Evolutionary conservation across 352 stramenopile genomes (phyloP).

Genomic region (Globisporangium orthogonon): DNA sequence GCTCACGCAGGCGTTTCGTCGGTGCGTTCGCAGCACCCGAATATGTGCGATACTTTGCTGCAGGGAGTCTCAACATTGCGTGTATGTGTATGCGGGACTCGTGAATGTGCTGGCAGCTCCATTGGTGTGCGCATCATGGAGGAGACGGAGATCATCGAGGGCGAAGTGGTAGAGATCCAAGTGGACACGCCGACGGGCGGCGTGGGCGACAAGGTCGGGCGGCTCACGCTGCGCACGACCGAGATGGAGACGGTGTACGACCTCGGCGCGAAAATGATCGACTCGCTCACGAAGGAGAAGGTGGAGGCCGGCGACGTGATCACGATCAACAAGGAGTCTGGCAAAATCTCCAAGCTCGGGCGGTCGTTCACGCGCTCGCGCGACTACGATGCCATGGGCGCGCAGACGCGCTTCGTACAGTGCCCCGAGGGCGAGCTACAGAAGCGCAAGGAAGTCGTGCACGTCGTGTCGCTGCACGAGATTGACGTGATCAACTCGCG

Average conservation of each 20-base stretch:
- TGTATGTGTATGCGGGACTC: background rate
- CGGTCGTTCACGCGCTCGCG: constrained; percentile 95
- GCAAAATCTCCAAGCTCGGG: constrained; percentile 98
- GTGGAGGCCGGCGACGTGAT: constrained; percentile 98
- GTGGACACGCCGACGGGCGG: constrained; percentile 88
- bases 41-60: background rate
- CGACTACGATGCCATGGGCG: constrained; percentile 99
- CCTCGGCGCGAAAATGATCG: constrained; percentile 99
- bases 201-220: constrained; percentile 80
- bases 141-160: constrained; percentile 99
- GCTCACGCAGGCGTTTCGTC: constrained; percentile 96
- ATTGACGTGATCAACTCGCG: constrained; percentile 99
- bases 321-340: constrained; percentile 99
- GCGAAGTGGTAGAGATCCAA: constrained; percentile 99
- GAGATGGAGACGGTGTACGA: constrained; percentile 99
- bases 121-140: constrained; percentile 99
- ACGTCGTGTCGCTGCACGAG: constrained; percentile 97
- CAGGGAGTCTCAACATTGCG: background rate
- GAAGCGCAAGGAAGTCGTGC: constrained; percentile 97
- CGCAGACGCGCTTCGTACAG: constrained; percentile 82
- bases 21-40: constrained; percentile 16
- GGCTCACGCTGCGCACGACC: constrained; percentile 97
- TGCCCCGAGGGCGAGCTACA: constrained; percentile 96
- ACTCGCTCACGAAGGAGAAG: constrained; percentile 98
- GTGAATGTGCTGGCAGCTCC: constrained; percentile 28